These are phyloP conservation scores for Kurtzmaniella quercitrusa DNA, from an alignment of 1,139 yeast species.

Conservation along the genomic window DNA sequence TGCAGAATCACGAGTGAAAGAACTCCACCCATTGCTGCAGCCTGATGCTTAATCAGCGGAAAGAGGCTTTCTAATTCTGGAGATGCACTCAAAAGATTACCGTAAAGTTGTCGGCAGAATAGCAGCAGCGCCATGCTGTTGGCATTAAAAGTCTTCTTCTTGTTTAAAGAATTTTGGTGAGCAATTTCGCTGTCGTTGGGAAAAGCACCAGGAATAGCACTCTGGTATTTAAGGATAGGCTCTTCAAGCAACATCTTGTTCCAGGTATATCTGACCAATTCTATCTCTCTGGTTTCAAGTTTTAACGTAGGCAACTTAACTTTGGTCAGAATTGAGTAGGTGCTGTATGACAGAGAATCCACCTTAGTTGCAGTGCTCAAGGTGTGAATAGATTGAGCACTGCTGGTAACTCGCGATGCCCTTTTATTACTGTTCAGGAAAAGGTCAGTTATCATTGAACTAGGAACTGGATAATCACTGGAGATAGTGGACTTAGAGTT, in stretches of 20 bases:
- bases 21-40: conserved; percentile 79
- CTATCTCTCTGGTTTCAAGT: conserved; percentile 32
- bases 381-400: neutral
- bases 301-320: conserved; percentile 19
- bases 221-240: conserved; percentile 16
- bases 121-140: conserved; percentile 41
- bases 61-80: conserved; percentile 52
- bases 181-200: conserved; percentile 9
- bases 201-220: conserved; percentile 26
- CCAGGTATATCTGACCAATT: conserved; percentile 41
- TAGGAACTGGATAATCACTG: neutral
- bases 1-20: conserved; percentile 55
- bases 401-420: neutral
- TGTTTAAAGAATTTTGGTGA: conserved; percentile 1
- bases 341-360: conserved; percentile 39
- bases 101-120: conserved; percentile 61
- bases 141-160: neutral
- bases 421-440: neutral
- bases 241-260: conserved; percentile 41
- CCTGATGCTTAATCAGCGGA: conserved; percentile 68
- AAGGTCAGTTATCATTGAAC: neutral
- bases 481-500: neutral
- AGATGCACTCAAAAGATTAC: conserved; percentile 52
- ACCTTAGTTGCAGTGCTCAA: conserved; percentile 12
- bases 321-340: conserved; percentile 22